phyloP scores from a whole-genome alignment of 2,329 filamentous ascomycete genomes.

The Exophiala aquamarina region DNA sequence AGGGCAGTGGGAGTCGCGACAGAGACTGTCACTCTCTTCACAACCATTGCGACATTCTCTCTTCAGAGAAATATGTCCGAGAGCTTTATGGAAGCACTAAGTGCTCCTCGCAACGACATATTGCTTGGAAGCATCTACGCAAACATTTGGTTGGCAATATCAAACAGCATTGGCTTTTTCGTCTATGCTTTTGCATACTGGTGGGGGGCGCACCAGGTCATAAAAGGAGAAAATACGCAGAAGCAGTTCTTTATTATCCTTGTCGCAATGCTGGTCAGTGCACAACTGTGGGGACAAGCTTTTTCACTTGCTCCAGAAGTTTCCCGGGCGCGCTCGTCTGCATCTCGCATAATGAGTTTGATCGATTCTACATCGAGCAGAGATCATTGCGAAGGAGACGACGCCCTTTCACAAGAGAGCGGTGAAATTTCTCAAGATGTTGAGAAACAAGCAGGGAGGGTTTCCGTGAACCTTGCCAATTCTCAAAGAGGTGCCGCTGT shows the following conservation, averaged over 20 bases:
- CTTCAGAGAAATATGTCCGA: slow-evolving; percentile 51
- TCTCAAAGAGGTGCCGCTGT: slow-evolving; percentile 63
- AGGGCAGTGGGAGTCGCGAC: slow-evolving; percentile 52
- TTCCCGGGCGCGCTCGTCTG: slow-evolving; percentile 84
- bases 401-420: too few relatives aligned
- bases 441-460: too few relatives aligned
- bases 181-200: slow-evolving; percentile 58
- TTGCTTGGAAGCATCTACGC: slow-evolving; percentile 48
- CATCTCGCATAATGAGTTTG: slow-evolving; percentile 73
- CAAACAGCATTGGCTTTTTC: slow-evolving; percentile 38
- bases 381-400: too few relatives aligned
- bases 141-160: slow-evolving; percentile 47
- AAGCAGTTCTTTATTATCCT: slow-evolving; percentile 66
- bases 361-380: too few relatives aligned
- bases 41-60: slow-evolving; percentile 52
- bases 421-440: too few relatives aligned
- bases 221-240: slow-evolving; percentile 62
- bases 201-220: slow-evolving; percentile 74
- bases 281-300: slow-evolving; percentile 33
- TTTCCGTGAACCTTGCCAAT: too few relatives aligned
- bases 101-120: slow-evolving; percentile 50
- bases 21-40: slow-evolving; percentile 54
- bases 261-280: slow-evolving; percentile 39
- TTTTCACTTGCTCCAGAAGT: slow-evolving; percentile 51
- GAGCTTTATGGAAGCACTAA: slow-evolving; percentile 47